Base-by-base conservation (phyloP, 768 basidiomycete species). In the Heimioporus sp. region DNA sequence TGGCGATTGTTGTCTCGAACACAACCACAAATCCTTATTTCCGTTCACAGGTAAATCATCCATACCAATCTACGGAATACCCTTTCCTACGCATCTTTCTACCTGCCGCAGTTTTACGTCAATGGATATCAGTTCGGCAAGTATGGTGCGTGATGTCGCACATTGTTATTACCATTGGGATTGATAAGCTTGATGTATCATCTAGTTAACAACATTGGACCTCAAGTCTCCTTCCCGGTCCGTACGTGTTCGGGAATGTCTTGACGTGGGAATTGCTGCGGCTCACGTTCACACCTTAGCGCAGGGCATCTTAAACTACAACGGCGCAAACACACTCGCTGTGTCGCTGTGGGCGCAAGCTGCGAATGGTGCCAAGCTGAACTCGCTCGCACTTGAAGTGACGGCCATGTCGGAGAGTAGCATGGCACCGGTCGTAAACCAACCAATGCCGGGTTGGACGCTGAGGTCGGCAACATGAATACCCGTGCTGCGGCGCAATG, bases 251-350 rank as follows among this genome's bases (percentile, higher is more conserved):
- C 30, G 4, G 4, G 6, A 21, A 15, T 40, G 12, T 44, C 32
- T 38, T 31, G 12, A 35, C 10, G 2, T 6, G n/a, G n/a, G n/a
- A 8, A 21, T 30, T 37, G 16, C 16, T 5, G 10, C 37, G 12
- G 32, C n/a, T 49, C 63, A 15, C 57, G 19, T 69, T 36, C 9
- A 11, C 31, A 17, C 3, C 15, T 12, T 46, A 77, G 77, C 79
- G 5, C 74, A 80, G 68, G 79, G 78, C 20, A 78, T 80, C 48
- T 50, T 80, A 40, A 73, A 80, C 43, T 79, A 80, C 51, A 69
- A 73, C 17, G 77, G 79, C 17, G 52, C 31, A 12, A 80, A 80
- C 54, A 79, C 78, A 4, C 65, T 80, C 9, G 77, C 75, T 5
- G 65, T 79, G 11, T 79, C 78, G 15, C 63, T 80, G 9, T 80